Conservation (phyloP, 352 stramenopile species). For the Phytophthora ohioensis region DNA sequence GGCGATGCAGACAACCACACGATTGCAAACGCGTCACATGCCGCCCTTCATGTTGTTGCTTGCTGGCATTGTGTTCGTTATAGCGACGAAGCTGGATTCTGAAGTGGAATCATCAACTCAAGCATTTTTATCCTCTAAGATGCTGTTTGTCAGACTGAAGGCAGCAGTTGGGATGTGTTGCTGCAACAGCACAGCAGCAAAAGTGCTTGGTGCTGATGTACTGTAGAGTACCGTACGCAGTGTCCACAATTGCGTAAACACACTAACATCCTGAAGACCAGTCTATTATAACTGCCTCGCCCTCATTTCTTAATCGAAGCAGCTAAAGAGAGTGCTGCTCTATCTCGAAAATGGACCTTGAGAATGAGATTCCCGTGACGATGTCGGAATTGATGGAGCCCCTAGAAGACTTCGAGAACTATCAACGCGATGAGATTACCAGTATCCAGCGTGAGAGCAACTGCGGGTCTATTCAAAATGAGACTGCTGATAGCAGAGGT, state of each 20-base stretch:
- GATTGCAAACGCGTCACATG: background rate
- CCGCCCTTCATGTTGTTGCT: background rate
- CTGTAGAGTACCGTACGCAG: background rate
- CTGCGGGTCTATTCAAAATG: background rate
- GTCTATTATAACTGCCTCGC: background rate
- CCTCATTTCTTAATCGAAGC: conserved; percentile 13
- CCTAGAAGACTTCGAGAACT: conserved; percentile 6
- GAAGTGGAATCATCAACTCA: background rate
- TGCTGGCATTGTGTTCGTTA: background rate
- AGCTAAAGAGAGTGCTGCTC: background rate
- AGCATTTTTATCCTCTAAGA: conserved; percentile 3
- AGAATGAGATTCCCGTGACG: background rate
- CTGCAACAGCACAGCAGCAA: background rate
- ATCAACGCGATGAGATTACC: background rate
- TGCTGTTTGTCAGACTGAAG: background rate
- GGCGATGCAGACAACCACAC: background rate
- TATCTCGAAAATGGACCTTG: conserved; percentile 6
- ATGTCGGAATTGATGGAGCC: conserved; percentile 9
- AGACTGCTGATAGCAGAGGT: background rate
- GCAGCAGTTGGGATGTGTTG: conserved; percentile 5
- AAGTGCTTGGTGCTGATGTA: background rate
- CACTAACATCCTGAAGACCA: background rate
- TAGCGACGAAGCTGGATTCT: background rate
- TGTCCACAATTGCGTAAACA: conserved; percentile 6
- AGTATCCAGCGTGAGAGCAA: background rate